A percentile compares a stretch with the other conserved stretches of the same genome.
Conservation (phyloP, 169 alveolate species). For the Plasmodium knowlesi region DNA sequence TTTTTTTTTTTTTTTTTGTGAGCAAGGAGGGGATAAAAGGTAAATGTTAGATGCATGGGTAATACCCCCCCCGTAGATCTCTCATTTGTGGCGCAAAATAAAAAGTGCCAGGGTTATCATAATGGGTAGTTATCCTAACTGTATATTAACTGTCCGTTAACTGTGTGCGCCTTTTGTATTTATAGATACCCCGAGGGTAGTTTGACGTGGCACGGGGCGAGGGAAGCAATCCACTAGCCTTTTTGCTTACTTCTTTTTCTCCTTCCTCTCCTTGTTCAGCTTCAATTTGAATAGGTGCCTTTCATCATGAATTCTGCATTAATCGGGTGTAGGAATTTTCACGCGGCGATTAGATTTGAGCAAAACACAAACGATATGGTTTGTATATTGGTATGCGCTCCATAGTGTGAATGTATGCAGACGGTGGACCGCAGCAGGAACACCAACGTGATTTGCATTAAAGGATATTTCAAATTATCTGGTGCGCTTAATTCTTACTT, state of each 20-base stretch:
- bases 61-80: neutral
- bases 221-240: neutral
- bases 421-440: neutral
- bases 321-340: neutral
- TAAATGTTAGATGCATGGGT: neutral
- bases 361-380: neutral
- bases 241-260: conserved; percentile 11
- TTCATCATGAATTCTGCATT: conserved; percentile 64
- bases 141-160: neutral
- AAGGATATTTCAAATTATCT: too few relatives aligned
- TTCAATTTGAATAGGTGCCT: conserved; percentile 61
- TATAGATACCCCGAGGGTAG: neutral
- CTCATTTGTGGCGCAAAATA: neutral
- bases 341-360: neutral
- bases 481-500: conserved; percentile 25
- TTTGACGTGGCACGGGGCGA: neutral
- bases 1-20: neutral
- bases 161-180: neutral
- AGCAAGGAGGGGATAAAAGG: neutral
- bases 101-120: neutral
- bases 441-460: neutral
- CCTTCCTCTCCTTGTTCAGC: conserved; percentile 68
- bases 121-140: neutral
- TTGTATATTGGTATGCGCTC: neutral
- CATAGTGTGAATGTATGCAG: neutral